Conservation (phyloP, 2,329 filamentous ascomycete species). For the Aspergillus fischeri region DNA sequence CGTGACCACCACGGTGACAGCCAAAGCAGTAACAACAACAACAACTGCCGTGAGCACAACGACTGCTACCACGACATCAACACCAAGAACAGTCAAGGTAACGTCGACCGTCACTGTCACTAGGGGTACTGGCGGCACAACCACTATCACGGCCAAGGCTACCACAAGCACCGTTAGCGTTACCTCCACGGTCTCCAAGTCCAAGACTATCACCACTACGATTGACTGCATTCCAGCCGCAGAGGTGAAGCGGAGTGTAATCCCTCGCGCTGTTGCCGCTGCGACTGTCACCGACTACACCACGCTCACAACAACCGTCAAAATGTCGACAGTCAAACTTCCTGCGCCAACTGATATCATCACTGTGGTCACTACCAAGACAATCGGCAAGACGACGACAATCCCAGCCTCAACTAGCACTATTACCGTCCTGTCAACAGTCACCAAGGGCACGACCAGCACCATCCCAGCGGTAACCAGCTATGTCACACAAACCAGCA, state of each 20-base stretch:
- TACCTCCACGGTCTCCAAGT: background rate
- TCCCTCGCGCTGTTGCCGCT: background rate
- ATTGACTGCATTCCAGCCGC: background rate
- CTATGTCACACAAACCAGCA: conserved; percentile 10
- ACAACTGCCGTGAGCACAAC: conserved; percentile 1
- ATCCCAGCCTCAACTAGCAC: conserved; percentile 18
- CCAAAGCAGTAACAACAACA: conserved; percentile 4
- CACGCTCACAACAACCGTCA: background rate
- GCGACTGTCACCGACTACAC: background rate
- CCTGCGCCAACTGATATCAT: conserved; percentile 15
- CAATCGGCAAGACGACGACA: conserved; percentile 9
- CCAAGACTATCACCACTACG: background rate
- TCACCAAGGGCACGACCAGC: conserved; percentile 11
- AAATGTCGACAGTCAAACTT: background rate
- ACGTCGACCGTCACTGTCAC: conserved; percentile 20
- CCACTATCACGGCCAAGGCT: background rate
- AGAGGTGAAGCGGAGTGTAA: background rate
- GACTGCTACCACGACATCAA: background rate
- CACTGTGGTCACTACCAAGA: conserved; percentile 7
- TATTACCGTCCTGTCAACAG: conserved; percentile 9
- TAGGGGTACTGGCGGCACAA: conserved; percentile 15
- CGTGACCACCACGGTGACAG: conserved; percentile 1
- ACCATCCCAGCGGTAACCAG: conserved; percentile 8
- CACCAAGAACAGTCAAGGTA: background rate
- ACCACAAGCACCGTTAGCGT: background rate